A percentile compares a stretch with the other conserved stretches of the same genome.
These are phyloP conservation scores for Stagonosporopsis tanaceti DNA, from an alignment of 2,329 filamentous ascomycete species.

Conservation along the genomic window DNA sequence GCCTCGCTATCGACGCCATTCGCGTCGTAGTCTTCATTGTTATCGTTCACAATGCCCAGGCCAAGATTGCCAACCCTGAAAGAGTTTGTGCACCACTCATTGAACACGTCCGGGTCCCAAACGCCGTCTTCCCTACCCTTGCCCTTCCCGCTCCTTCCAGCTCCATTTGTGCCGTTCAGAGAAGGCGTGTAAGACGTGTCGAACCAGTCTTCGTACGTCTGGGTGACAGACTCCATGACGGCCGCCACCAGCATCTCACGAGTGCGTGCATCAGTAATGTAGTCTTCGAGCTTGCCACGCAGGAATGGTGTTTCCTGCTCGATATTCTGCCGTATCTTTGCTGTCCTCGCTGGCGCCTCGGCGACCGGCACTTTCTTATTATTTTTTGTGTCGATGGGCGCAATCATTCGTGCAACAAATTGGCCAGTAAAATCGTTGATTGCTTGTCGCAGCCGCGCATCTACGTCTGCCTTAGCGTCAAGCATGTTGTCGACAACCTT, in stretches of 20 bases:
- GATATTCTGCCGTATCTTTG: constrained; percentile 61
- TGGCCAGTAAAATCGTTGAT: constrained; percentile 72
- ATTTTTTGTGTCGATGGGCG: constrained; percentile 48
- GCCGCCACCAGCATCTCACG: constrained; percentile 72
- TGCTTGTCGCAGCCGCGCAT: constrained; percentile 66
- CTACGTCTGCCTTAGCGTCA: constrained; percentile 73
- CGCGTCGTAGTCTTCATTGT: constrained; percentile 32
- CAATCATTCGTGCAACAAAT: constrained; percentile 66
- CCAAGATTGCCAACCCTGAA: constrained; percentile 63
- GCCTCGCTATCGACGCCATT: constrained; percentile 40
- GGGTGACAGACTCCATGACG: constrained; percentile 69
- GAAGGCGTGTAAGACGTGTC: constrained; percentile 56
- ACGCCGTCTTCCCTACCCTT: constrained; percentile 71
- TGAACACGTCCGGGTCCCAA: constrained; percentile 71
- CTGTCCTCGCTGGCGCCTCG: constrained; percentile 43
- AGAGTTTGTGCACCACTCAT: constrained; percentile 66
- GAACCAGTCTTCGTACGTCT: constrained; percentile 71
- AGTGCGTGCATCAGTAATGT: constrained; percentile 70
- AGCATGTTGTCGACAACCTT: constrained; percentile 76
- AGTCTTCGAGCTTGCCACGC: constrained; percentile 65
- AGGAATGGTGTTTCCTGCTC: constrained; percentile 66
- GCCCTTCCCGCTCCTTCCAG: constrained; percentile 30
- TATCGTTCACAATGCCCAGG: constrained; percentile 34
- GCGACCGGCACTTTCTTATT: constrained; percentile 32
- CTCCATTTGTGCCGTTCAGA: constrained; percentile 29